phyloP scores from a whole-genome alignment of 805 yeast species.

The Debaryomyces prosopidis region DNA sequence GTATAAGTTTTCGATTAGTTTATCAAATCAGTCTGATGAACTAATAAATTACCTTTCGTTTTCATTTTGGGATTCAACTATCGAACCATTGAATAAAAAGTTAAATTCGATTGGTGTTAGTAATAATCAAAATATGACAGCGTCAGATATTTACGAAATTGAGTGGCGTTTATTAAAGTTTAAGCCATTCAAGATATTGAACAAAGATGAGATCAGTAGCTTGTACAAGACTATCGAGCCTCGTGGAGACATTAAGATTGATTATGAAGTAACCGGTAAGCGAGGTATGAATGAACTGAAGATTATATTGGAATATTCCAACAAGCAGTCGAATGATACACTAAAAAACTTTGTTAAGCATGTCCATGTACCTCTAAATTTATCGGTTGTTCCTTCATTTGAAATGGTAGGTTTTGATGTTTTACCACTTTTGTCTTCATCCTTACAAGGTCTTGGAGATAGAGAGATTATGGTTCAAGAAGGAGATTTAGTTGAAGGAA shows the following conservation, averaged over 20 bases:
- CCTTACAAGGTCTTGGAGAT: slow-evolving; percentile 15
- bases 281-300: slow-evolving; percentile 69
- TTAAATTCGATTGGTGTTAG: slow-evolving; percentile 33
- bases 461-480: slow-evolving; percentile 7
- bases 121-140: slow-evolving; percentile 39
- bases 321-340: slow-evolving; percentile 20
- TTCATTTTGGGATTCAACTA: slow-evolving; percentile 71
- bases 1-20: slow-evolving; percentile 45
- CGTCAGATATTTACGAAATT: slow-evolving; percentile 69
- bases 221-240: slow-evolving; percentile 42
- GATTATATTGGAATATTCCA: slow-evolving; percentile 64
- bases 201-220: slow-evolving; percentile 41
- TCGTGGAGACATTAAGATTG: slow-evolving; percentile 43
- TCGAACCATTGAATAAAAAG: slow-evolving; percentile 60
- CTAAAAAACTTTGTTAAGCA: slow-evolving; percentile 45
- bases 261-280: slow-evolving; percentile 66
- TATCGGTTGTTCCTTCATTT: slow-evolving; percentile 70
- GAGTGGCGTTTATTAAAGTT: slow-evolving; percentile 66
- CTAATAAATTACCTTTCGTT: slow-evolving; percentile 58
- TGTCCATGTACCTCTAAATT: slow-evolving; percentile 64
- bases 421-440: slow-evolving; percentile 49
- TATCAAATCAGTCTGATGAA: slow-evolving; percentile 61
- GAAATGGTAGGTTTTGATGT: slow-evolving; percentile 78
- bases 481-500: not conserved
- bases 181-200: slow-evolving; percentile 55